These are phyloP conservation scores for Fusarium staphyleae DNA, from an alignment of 2,329 filamentous ascomycete genomes.

Conservation along the genomic window DNA sequence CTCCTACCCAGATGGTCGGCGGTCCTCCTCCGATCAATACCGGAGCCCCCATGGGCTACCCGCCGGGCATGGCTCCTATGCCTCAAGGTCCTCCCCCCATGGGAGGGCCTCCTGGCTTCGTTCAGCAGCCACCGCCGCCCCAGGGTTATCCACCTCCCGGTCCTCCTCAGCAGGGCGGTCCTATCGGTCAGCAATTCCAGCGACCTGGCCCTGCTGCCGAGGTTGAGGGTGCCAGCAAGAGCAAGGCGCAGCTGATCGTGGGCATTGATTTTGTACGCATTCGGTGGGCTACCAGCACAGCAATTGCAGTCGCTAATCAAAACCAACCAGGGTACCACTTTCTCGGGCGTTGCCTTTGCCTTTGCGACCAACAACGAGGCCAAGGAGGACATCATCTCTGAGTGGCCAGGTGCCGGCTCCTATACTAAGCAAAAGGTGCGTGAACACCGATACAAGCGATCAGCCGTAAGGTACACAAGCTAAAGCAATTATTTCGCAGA, in stretches of 20 bases:
- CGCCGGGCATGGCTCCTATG: slow-evolving; percentile 59
- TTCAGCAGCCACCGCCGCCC: slow-evolving; percentile 47
- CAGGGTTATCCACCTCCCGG: slow-evolving; percentile 54
- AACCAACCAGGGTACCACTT: slow-evolving; percentile 82
- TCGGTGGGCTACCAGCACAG: background rate
- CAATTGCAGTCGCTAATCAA: slow-evolving; percentile 21
- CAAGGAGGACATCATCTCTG: slow-evolving; percentile 98
- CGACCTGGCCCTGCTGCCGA: slow-evolving; percentile 66
- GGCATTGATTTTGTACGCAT: slow-evolving; percentile 93
- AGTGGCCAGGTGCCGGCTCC: slow-evolving; percentile 97
- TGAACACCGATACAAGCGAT: background rate
- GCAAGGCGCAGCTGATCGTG: slow-evolving; percentile 96
- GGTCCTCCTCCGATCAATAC: slow-evolving; percentile 74
- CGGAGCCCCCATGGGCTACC: slow-evolving; percentile 66
- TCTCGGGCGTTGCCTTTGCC: slow-evolving; percentile 95
- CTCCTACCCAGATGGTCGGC: slow-evolving; percentile 67
- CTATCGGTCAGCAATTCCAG: slow-evolving; percentile 53
- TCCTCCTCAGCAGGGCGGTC: slow-evolving; percentile 47
- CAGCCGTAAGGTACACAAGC: background rate
- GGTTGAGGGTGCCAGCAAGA: slow-evolving; percentile 86
- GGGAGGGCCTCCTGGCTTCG: slow-evolving; percentile 49
- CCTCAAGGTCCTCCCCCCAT: slow-evolving; percentile 52
- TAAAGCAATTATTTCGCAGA: slow-evolving; percentile 60
- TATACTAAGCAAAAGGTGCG: slow-evolving; percentile 97
- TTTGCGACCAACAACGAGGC: slow-evolving; percentile 98